phyloP scores from a whole-genome alignment of 1,284 basidiomycete genomes.

The Ceratobasidium sp. region DNA sequence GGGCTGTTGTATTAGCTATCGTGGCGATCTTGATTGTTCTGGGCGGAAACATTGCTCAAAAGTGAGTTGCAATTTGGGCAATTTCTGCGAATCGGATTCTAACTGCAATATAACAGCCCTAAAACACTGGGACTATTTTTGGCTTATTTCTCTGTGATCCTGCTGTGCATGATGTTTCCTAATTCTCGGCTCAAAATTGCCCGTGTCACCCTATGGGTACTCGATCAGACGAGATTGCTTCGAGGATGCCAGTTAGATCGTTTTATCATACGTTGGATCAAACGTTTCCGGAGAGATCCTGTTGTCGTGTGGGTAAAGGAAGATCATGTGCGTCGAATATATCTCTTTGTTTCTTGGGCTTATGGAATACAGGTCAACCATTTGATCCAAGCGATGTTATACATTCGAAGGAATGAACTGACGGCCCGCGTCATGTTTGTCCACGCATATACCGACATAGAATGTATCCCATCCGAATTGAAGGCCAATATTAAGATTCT shows the following conservation, averaged over 20 bases:
- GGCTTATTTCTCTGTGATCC: conserved; percentile 59
- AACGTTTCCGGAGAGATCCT: conserved; percentile 57
- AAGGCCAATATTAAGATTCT: conserved; percentile 47
- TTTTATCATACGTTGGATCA: conserved; percentile 56
- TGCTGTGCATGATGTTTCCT: conserved; percentile 57
- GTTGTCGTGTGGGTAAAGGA: conserved; percentile 65
- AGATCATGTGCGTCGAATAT: conserved; percentile 60
- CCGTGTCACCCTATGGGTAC: conserved; percentile 64
- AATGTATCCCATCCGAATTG: conserved; percentile 53
- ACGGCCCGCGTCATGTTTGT: conserved; percentile 70
- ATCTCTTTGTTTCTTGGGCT: conserved; percentile 19
- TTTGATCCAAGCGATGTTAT: conserved; percentile 67
- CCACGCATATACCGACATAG: conserved; percentile 63
- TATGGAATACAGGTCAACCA: conserved; percentile 58
- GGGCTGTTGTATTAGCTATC: conserved; percentile 54
- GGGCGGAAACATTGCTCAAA: conserved; percentile 59
- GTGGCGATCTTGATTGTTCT: conserved; percentile 57
- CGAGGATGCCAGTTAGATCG: conserved; percentile 55
- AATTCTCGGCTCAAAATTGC: conserved; percentile 61
- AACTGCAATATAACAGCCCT: conserved; percentile 28
- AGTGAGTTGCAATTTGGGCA: background rate
- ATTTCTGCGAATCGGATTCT: background rate
- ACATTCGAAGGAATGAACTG: conserved; percentile 69
- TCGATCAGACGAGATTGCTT: conserved; percentile 59
- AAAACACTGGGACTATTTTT: conserved; percentile 59